Evolutionary conservation across 768 basidiomycete genomes (phyloP).

Genomic region (Kwoniella newhampshirensis): DNA sequence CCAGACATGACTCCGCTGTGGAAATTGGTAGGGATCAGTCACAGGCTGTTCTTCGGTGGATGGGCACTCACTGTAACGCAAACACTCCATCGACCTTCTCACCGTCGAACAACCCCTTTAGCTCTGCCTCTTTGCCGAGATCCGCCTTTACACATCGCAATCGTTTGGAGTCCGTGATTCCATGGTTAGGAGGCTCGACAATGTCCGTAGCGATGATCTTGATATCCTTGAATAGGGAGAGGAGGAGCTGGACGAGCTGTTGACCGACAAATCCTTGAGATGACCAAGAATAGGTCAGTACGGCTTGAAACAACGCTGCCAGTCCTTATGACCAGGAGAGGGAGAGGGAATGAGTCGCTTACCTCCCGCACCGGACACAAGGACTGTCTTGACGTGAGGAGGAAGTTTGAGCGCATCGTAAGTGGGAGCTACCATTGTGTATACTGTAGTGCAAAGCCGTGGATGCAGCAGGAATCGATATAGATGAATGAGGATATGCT

Average conservation of each 20-base stretch:
- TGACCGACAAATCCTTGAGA: slow-evolving; percentile 51
- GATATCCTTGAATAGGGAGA: slow-evolving; percentile 40
- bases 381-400: slow-evolving; percentile 48
- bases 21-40: background rate
- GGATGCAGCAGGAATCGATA: no score
- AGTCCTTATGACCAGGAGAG: background rate
- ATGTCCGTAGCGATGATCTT: slow-evolving; percentile 52
- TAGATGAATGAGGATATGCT: no score
- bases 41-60: background rate
- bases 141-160: slow-evolving; percentile 41
- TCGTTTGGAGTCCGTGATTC: slow-evolving; percentile 18
- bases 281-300: background rate
- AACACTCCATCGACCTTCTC: slow-evolving; percentile 42
- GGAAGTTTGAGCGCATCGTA: slow-evolving; percentile 50
- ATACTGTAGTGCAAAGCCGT: no score
- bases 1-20: slow-evolving; percentile 64
- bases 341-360: slow-evolving; percentile 2
- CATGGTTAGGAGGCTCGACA: slow-evolving; percentile 38
- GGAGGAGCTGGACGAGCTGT: slow-evolving; percentile 46
- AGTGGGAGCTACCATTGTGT: slow-evolving; percentile 25
- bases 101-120: slow-evolving; percentile 35
- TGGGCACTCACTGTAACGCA: slow-evolving; percentile 39
- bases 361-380: slow-evolving; percentile 53
- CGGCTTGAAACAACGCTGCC: background rate
- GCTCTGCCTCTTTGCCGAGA: slow-evolving; percentile 25